Evolutionary conservation across 805 yeast genomes (phyloP), one percentile per base, ranked within the genome.

Genomic region (Lipomyces yamadae): DNA sequence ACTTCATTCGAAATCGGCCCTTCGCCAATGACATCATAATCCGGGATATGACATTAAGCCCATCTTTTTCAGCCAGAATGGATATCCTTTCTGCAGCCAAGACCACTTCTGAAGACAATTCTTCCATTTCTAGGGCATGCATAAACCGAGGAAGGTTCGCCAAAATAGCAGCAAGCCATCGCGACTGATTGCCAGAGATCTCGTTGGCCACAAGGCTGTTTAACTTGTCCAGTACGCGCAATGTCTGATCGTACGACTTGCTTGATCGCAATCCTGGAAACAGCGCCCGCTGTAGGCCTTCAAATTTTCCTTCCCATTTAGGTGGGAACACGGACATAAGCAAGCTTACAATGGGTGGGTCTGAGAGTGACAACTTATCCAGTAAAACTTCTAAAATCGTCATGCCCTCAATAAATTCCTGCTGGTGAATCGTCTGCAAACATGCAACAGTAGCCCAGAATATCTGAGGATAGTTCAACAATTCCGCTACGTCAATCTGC

Each of bases 401-500:
- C 34, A 95, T 80, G 0, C 90, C 90, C 74, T 96, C 98, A 61
- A 92, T 86, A 73, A 90, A 96, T 74, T 95, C 99, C 72, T 89
- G 92, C 75, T 96, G 98, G 73, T 93, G 97, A 35, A 92, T 84
- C 0, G 98, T 91, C 65, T 88, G 88, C 69, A 95, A 79, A 72
- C 97, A 89, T 0, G 98, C 99, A 13, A 92, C 95, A 42, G 93
- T 86, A 0, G 93, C 89, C 99, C 99, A 95, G 75, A 94, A 95
- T 52, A 96, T 79, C 75, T 93, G 98, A 0, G 99, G 98, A 77
- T 89, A 92, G 70, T 91, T 90, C 64, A 91, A 88, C 67, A 95
- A 79, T 71, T 90, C 88, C 50, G 86, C 90, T 7, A 94, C 84
- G 71, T 88, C 90, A 56, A 92, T 79, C 73, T 92, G 96, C 0